Base-by-base conservation (phyloP, 139 green algal genomes). In the Chlorella sorokiniana region DNA sequence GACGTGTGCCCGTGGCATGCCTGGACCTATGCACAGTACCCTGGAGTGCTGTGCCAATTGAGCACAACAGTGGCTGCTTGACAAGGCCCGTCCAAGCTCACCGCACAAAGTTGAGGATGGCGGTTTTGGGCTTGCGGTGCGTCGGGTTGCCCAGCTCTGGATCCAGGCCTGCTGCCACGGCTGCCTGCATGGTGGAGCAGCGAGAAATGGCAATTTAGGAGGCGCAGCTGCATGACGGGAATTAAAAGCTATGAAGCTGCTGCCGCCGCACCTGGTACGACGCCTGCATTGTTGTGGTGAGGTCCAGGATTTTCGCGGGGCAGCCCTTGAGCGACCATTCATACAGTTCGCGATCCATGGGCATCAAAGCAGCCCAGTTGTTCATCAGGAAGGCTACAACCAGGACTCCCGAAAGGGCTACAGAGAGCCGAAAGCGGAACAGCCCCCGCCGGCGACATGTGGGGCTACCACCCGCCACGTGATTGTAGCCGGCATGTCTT, bases 81-180 rank as follows among this genome's bases (percentile, higher is more conserved):
- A 33, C 23, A 10, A 33, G 3, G 25, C 27, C 25, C 27, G n/a
- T 16, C 63, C 2, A 31, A 33, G 16, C 72, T 23, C 77, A 87
- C 37, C 65, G 31, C 51, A 87, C 83, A 44, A 83, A 72, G 42
- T 87, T 87, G 20, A 87, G 33, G 54, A 87, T 80, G 51, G 83
- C 83, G 9, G 83, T 87, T 11, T 74, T 72, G 22, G 83, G 83
- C 22, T 68, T 73, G 23, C 83, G 75, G 22, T 69, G 37, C 11
- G 22, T 56, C 40, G 83, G 76, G 11, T 68, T 52, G 69, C 83
- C 83, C 11, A 87, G 73, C 42, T 84, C 69, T 3, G 74, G 54
- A 27, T 81, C 68, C 23, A 83, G 68, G 22, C 62, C 74, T 29
- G 40, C 56, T 9, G 14, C 56, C 74, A 71, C 29, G 6, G 74